phyloP scores from a whole-genome alignment of 352 stramenopile species.

The Phytophthora pistaciae region DNA sequence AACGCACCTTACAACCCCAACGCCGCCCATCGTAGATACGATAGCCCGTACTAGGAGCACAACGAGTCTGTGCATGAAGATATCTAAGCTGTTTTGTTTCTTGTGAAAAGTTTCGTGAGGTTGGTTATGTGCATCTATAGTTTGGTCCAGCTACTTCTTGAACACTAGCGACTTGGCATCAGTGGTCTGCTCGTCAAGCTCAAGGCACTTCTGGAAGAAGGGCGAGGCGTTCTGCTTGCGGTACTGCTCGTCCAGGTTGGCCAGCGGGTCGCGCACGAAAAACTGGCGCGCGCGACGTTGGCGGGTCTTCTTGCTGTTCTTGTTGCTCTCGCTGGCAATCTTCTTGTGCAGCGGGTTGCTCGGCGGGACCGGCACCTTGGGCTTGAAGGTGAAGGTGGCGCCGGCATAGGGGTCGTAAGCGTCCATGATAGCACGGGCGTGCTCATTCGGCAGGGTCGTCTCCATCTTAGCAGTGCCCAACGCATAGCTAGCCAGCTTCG shows the following conservation, averaged over 20 bases:
- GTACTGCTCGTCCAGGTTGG: constrained; percentile 45
- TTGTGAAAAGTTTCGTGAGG: constrained; percentile 24
- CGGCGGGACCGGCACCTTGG: constrained; percentile 66
- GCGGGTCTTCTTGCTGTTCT: constrained; percentile 63
- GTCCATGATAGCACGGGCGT: constrained; percentile 67
- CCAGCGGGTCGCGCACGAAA: constrained; percentile 73
- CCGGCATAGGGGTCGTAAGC: constrained; percentile 57
- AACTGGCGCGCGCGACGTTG: constrained; percentile 65
- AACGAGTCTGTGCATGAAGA: constrained; percentile 5
- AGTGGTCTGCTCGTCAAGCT: constrained; percentile 36
- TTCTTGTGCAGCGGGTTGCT: constrained; percentile 81
- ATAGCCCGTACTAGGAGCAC: constrained; percentile 47
- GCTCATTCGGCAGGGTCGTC: constrained; percentile 74
- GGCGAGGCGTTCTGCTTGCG: constrained; percentile 40
- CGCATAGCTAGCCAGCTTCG: constrained; percentile 76
- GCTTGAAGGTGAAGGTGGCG: constrained; percentile 68
- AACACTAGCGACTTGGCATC: constrained; percentile 35
- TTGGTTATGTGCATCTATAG: constrained; percentile 32
- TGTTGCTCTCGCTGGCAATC: constrained; percentile 64
- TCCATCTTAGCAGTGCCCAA: constrained; percentile 68
- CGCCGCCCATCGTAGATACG: constrained; percentile 39
- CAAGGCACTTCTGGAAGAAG: constrained; percentile 47
- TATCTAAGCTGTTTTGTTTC: constrained; percentile 28
- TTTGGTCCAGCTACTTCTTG: constrained; percentile 35
- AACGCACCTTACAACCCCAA: constrained; percentile 35